A percentile compares a stretch with the other conserved stretches of the same genome.
phyloP scores from a whole-genome alignment of 2,329 filamentous ascomycete genomes.

The Fusarium sp. region DNA sequence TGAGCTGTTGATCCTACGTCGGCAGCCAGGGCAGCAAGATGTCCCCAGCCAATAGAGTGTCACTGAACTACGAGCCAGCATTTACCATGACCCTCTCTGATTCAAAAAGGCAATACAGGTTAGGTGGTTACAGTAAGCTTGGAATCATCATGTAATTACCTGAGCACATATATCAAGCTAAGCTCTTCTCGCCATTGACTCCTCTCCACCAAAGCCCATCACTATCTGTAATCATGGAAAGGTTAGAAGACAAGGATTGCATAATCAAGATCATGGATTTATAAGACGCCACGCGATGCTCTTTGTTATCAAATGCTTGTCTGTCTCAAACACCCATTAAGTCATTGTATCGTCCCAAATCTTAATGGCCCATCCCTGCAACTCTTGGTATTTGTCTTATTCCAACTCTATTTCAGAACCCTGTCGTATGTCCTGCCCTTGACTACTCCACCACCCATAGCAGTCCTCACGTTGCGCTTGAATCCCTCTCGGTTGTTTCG shows the following conservation, averaged over 20 bases:
- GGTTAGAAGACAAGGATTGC: slow-evolving; percentile 19
- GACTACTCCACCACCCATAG: slow-evolving; percentile 85
- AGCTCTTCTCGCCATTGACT: neutral
- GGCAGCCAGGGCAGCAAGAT: neutral
- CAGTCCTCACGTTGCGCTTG: slow-evolving; percentile 86
- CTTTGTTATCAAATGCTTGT: slow-evolving; percentile 29
- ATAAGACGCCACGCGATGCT: slow-evolving; percentile 34
- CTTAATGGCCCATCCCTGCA: slow-evolving; percentile 12
- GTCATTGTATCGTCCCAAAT: slow-evolving; percentile 20
- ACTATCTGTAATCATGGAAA: slow-evolving; percentile 12
- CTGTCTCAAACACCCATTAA: slow-evolving; percentile 19
- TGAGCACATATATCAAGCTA: slow-evolving; percentile 17
- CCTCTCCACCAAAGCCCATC: slow-evolving; percentile 5
- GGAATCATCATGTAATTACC: neutral
- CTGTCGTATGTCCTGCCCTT: slow-evolving; percentile 80
- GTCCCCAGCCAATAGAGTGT: slow-evolving; percentile 1
- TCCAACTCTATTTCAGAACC: slow-evolving; percentile 71
- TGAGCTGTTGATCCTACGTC: neutral
- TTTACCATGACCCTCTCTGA: neutral
- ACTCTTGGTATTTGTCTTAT: slow-evolving; percentile 11
- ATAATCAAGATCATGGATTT: slow-evolving; percentile 31
- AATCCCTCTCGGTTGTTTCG: slow-evolving; percentile 87
- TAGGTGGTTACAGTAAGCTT: slow-evolving; percentile 2
- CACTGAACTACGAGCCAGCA: neutral
- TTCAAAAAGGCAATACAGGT: neutral